phyloP scores from a whole-genome alignment of 371 early-diverging fungal genomes.

The Mortierella sp. region DNA sequence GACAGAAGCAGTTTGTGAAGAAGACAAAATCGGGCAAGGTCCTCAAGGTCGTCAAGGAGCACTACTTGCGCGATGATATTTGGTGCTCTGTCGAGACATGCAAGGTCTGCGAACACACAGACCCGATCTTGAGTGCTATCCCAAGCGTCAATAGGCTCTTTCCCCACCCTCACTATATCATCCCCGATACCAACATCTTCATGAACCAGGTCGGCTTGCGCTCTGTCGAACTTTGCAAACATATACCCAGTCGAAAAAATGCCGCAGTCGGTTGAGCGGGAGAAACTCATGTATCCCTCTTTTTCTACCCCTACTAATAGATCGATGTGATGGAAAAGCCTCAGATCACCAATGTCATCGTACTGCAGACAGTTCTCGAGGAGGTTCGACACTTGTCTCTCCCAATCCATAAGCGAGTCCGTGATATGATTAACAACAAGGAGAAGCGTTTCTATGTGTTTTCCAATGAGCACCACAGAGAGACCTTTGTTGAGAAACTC shows the following conservation, averaged over 20 bases:
- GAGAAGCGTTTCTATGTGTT: conserved; percentile 87
- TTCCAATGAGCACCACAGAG: conserved; percentile 93
- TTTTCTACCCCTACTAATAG: conserved; percentile 52
- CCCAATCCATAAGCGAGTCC: conserved; percentile 83
- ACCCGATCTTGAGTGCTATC: conserved; percentile 45
- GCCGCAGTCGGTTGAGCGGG: too few relatives aligned
- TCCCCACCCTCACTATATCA: conserved; percentile 74
- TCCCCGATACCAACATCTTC: conserved; percentile 97
- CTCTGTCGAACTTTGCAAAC: too few relatives aligned
- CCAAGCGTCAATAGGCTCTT: conserved; percentile 52
- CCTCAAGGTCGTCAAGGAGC: conserved; percentile 94
- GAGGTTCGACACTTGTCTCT: conserved; percentile 86
- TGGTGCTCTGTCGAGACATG: conserved; percentile 80
- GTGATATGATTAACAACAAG: conserved; percentile 74
- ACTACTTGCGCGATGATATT: conserved; percentile 96
- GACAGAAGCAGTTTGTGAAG: conserved; percentile 50
- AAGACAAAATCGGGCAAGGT: conserved; percentile 76
- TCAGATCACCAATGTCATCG: conserved; percentile 87
- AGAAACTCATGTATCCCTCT: background rate
- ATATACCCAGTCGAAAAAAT: too few relatives aligned
- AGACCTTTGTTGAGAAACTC: conserved; percentile 84
- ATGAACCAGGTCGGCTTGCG: conserved; percentile 79
- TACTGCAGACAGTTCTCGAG: conserved; percentile 93
- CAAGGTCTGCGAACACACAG: conserved; percentile 63
- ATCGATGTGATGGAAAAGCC: conserved; percentile 94